Conservation (phyloP, 2,329 filamentous ascomycete species). For the Cladosporium halotolerans region DNA sequence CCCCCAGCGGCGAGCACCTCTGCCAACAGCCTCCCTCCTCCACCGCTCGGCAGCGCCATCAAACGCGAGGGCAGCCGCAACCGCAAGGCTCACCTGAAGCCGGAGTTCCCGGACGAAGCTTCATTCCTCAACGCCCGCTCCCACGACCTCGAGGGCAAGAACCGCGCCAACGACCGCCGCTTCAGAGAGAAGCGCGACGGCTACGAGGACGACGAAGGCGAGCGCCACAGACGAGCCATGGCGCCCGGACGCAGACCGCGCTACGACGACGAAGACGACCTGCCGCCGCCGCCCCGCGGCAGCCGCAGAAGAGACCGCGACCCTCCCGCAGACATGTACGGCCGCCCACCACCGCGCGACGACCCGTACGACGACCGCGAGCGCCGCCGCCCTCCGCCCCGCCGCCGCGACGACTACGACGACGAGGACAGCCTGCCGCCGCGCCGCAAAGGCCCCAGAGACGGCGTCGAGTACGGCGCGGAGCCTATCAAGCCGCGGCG, state of each 20-base stretch:
- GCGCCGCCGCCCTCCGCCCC: conserved; percentile 12
- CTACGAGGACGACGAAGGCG: conserved; percentile 33
- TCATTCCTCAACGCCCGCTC: conserved; percentile 26
- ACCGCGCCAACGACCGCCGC: conserved; percentile 22
- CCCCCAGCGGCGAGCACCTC: neutral
- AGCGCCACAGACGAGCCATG: conserved; percentile 20
- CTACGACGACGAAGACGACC: conserved; percentile 15
- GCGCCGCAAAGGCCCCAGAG: conserved; percentile 17
- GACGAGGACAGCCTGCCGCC: conserved; percentile 22
- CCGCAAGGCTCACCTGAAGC: conserved; percentile 23
- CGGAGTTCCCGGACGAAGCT: conserved; percentile 30
- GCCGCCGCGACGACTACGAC: conserved; percentile 14
- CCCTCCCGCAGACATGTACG: conserved; percentile 7
- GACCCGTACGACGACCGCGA: conserved; percentile 12
- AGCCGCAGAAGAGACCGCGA: neutral
- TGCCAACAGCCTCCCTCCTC: conserved; percentile 22
- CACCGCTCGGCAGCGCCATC: conserved; percentile 29
- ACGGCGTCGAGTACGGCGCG: conserved; percentile 16
- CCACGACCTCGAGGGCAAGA: conserved; percentile 31
- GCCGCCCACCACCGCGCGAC: conserved; percentile 9
- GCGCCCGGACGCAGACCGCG: conserved; percentile 5
- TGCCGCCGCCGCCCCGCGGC: neutral
- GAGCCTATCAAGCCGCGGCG: conserved; percentile 12
- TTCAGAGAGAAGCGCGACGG: conserved; percentile 32
- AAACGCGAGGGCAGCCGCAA: conserved; percentile 28